These are phyloP conservation scores for Aspergillus steynii DNA, from an alignment of 495 filamentous ascomycete genomes.

Conservation along the genomic window DNA sequence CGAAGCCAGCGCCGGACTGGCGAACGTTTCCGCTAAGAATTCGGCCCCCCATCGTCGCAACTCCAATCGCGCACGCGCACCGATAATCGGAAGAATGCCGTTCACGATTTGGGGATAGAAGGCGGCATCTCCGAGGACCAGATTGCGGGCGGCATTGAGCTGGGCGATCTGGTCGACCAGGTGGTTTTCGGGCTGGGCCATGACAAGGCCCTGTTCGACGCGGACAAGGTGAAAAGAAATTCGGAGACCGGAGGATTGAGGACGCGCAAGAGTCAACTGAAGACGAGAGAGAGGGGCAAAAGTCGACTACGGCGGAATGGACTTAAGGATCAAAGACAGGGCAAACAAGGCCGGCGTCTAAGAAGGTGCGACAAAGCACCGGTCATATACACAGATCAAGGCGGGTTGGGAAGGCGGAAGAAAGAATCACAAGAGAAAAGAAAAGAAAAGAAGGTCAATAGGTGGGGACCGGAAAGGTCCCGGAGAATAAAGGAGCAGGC, in stretches of 20 bases:
- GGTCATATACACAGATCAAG: not conserved
- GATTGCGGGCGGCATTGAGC: slow-evolving; percentile 81
- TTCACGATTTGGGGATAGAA: slow-evolving; percentile 90
- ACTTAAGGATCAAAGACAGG: not conserved
- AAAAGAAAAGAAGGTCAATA: not conserved
- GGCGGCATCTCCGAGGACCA: slow-evolving; percentile 77
- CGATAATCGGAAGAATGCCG: slow-evolving; percentile 86
- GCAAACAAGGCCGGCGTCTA: not conserved
- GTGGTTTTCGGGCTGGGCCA: slow-evolving; percentile 51
- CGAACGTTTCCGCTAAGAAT: slow-evolving; percentile 94
- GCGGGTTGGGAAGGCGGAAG: not conserved
- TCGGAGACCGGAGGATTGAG: not conserved
- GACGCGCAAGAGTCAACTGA: not conserved
- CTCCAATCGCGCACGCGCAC: slow-evolving; percentile 69
- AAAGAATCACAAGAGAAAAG: not conserved
- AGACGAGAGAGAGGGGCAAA: not conserved
- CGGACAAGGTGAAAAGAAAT: not conserved
- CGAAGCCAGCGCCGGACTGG: slow-evolving; percentile 71
- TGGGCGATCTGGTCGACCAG: slow-evolving; percentile 76
- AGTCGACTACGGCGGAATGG: not conserved
- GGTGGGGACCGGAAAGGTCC: not conserved
- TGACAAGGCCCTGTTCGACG: slow-evolving; percentile 26
- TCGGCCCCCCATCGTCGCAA: slow-evolving; percentile 94
- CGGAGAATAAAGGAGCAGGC: too few relatives aligned
- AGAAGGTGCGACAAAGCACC: not conserved